phyloP scores from a whole-genome alignment of 2,329 filamentous ascomycete species.

The Raffaelea albimanens region DNA sequence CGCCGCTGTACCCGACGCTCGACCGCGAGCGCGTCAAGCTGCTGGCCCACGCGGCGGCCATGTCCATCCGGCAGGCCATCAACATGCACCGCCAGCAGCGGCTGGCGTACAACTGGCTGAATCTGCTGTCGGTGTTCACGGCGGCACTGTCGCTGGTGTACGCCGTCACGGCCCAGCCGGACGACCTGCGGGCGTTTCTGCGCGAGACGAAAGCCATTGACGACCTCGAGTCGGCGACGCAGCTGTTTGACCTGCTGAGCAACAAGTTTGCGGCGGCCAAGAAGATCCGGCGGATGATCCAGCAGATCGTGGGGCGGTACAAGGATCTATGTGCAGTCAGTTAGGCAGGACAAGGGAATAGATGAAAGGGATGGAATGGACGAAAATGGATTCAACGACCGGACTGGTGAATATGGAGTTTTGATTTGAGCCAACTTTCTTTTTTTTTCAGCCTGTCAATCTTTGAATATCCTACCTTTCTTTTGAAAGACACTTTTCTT shows the following conservation, averaged over 20 bases:
- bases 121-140: constrained; percentile 31
- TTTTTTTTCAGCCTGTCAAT: too few relatives aligned
- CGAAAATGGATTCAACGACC: too few relatives aligned
- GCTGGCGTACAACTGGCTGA: constrained; percentile 32
- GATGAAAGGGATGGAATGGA: too few relatives aligned
- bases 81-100: constrained; percentile 27
- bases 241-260: constrained; percentile 21
- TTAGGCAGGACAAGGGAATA: too few relatives aligned
- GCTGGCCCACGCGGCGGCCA: constrained; percentile 28
- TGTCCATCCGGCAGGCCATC: constrained; percentile 31
- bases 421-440: too few relatives aligned
- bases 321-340: constrained; percentile 8
- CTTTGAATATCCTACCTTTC: too few relatives aligned
- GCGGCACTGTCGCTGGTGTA: constrained; percentile 32
- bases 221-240: constrained; percentile 20
- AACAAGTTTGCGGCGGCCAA: constrained; percentile 21
- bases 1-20: constrained; percentile 28
- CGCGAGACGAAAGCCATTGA: constrained; percentile 19
- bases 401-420: too few relatives aligned
- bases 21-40: constrained; percentile 25
- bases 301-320: constrained; percentile 17
- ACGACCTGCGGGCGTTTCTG: constrained; percentile 18
- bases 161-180: constrained; percentile 28
- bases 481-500: too few relatives aligned
- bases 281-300: constrained; percentile 18